Base-by-base conservation (phyloP, 2,329 filamentous ascomycete genomes). In the Beauveria scarabaeidicola region DNA sequence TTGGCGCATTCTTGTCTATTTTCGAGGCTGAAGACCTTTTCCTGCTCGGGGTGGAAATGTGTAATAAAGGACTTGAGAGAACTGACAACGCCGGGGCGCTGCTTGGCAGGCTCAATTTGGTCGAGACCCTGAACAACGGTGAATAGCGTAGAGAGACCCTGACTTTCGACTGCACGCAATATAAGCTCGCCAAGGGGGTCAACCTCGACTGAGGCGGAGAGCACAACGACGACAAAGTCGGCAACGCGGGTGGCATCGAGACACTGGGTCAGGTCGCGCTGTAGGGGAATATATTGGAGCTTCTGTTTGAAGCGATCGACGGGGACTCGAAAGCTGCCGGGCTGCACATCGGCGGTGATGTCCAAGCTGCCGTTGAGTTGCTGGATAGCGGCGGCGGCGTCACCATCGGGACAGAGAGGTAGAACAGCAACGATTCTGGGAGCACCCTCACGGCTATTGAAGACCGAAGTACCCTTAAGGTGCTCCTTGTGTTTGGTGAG, bases 301-400 rank as follows among this genome's bases (percentile, higher is more conserved):
- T 89, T 96, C 72, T 97, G 93, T 78, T 96, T 96, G 79, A 97
- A 99, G 36, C 94, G 84, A 63, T 96, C 91, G 67, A 97, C 80
- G 8, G 86, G 79, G 29, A 91, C 85, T 60, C 84, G 84, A 58
- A 84, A 79, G 56, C 80, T 82, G 62, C 81, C 78, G 43, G 83
- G 76, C 3, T 81, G 77, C 32, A 87, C 75, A 40, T 88, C 83
- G 55, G 81, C 77, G 59, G 90, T 83, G 59, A 95, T 82, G 68
- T 96, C 93, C 52, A 97, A 77, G 68, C 91, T 93, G 51, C 76
- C 76, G 72, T 91, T 95, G 66, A 99, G 74, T 63, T 81, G 81
- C 63, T 78, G 78, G 53, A 96, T 85, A 5, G 89, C 88, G 1
- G 80, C 79, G 23, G 82, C 75, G 41, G 85, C 79, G 66, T 94